Evolutionary conservation across 1,284 basidiomycete species (phyloP).

Genomic region (Boletus sp.): DNA sequence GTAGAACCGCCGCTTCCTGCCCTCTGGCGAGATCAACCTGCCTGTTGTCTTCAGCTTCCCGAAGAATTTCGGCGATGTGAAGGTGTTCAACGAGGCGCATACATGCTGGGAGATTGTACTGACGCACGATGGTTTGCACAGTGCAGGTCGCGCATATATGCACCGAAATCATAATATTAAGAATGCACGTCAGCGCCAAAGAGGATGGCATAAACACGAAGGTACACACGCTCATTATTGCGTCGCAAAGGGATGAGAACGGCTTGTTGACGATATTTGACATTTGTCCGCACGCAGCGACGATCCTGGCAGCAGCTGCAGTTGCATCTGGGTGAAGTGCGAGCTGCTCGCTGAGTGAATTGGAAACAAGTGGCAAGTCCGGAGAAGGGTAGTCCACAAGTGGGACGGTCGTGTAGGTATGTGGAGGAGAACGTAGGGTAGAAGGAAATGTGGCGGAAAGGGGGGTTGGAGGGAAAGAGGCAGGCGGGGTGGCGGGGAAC

Average conservation of each 20-base stretch:
- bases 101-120: conserved; percentile 71
- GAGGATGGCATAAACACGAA: background rate
- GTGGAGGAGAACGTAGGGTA: conserved; percentile 1
- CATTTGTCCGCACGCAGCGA: conserved; percentile 65
- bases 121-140: background rate
- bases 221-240: conserved; percentile 55
- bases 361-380: conserved; percentile 45
- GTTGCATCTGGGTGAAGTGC: conserved; percentile 55
- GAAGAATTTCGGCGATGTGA: conserved; percentile 61
- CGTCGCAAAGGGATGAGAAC: conserved; percentile 64
- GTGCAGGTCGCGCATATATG: conserved; percentile 13
- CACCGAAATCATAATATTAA: background rate
- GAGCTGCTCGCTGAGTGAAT: conserved; percentile 48
- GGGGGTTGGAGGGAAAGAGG: conserved; percentile 30
- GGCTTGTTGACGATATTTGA: conserved; percentile 58
- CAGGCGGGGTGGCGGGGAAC: conserved; percentile 24
- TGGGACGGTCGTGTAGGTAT: conserved; percentile 1
- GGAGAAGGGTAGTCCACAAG: conserved; percentile 58
- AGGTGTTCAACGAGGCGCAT: conserved; percentile 64
- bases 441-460: conserved; percentile 25
- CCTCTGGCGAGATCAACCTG: background rate
- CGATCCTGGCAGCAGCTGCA: conserved; percentile 55
- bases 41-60: conserved; percentile 45
- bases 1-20: background rate
- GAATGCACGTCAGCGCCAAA: conserved; percentile 1